Evolutionary conservation across 768 basidiomycete genomes (phyloP).

Genomic region (Psilocybe tampanensis): DNA sequence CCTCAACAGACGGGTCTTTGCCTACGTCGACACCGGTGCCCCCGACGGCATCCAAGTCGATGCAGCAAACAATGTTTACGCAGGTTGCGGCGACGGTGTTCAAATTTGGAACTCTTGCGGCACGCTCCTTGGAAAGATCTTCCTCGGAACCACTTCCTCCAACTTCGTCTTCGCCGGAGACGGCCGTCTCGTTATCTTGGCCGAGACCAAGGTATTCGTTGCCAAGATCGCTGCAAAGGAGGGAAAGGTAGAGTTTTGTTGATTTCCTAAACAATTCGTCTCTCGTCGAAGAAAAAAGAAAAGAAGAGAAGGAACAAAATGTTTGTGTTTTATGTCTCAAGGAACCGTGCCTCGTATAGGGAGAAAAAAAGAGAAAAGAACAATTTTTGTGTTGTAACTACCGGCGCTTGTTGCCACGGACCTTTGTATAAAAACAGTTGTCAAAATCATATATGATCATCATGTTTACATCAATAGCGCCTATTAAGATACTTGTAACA

Average conservation of each 20-base stretch:
- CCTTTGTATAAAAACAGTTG: too few species aligned
- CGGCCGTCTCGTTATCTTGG: slow-evolving; percentile 45
- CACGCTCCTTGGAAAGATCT: slow-evolving; percentile 66
- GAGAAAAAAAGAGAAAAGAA: too few species aligned
- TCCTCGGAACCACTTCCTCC: slow-evolving; percentile 44
- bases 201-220: slow-evolving; percentile 48
- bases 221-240: slow-evolving; percentile 45
- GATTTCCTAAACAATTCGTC: not conserved
- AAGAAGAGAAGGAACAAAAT: not conserved
- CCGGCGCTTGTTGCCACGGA: too few species aligned
- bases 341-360: too few species aligned
- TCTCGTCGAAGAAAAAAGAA: not conserved
- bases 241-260: slow-evolving; percentile 1
- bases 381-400: too few species aligned
- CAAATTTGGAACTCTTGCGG: slow-evolving; percentile 51
- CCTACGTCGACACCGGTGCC: slow-evolving; percentile 64
- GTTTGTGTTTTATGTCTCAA: too few species aligned
- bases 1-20: slow-evolving; percentile 62
- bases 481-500: too few species aligned
- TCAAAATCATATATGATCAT: too few species aligned
- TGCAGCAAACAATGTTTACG: slow-evolving; percentile 62
- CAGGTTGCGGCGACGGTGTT: slow-evolving; percentile 68
- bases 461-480: too few species aligned
- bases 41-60: slow-evolving; percentile 74
- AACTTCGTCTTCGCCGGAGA: slow-evolving; percentile 49